phyloP scores from a whole-genome alignment of 2,329 filamentous ascomycete species.

The Lecanosticta acicola region DNA sequence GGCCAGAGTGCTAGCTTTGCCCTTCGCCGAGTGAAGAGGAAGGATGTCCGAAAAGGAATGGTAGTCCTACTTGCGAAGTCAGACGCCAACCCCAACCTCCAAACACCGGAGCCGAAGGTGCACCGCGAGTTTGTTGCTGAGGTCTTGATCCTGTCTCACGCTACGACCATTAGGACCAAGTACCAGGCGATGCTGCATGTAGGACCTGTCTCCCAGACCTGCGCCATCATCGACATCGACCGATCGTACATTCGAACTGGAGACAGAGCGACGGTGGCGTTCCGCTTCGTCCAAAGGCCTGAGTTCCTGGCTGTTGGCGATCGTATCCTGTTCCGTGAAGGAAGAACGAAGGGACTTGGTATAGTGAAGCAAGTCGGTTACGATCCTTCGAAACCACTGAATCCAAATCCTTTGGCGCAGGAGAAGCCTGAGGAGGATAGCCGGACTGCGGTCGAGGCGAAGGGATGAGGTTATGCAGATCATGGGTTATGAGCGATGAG shows the following conservation, averaged over 20 bases:
- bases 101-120: slow-evolving; percentile 45
- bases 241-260: slow-evolving; percentile 92
- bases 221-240: slow-evolving; percentile 95
- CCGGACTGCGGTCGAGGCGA: slow-evolving; percentile 3
- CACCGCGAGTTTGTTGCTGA: slow-evolving; percentile 54
- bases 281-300: slow-evolving; percentile 87
- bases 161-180: slow-evolving; percentile 92
- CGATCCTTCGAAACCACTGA: slow-evolving; percentile 54
- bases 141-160: slow-evolving; percentile 91
- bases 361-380: slow-evolving; percentile 92
- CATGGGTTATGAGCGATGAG: not conserved
- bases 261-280: slow-evolving; percentile 88
- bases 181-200: slow-evolving; percentile 99
- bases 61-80: slow-evolving; percentile 77
- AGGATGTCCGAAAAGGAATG: slow-evolving; percentile 96
- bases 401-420: slow-evolving; percentile 31
- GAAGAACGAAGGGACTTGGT: slow-evolving; percentile 87
- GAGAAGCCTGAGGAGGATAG: slow-evolving; percentile 8
- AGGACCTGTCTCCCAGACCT: slow-evolving; percentile 89
- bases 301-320: slow-evolving; percentile 89
- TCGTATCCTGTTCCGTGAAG: slow-evolving; percentile 86
- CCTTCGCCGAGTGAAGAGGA: slow-evolving; percentile 76
- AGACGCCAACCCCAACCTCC: slow-evolving; percentile 51
- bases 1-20: slow-evolving; percentile 93
- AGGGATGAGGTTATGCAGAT: slow-evolving; percentile 3